Evolutionary conservation across 345 rosid species (phyloP).

Genomic region (Brassica cretica): DNA sequence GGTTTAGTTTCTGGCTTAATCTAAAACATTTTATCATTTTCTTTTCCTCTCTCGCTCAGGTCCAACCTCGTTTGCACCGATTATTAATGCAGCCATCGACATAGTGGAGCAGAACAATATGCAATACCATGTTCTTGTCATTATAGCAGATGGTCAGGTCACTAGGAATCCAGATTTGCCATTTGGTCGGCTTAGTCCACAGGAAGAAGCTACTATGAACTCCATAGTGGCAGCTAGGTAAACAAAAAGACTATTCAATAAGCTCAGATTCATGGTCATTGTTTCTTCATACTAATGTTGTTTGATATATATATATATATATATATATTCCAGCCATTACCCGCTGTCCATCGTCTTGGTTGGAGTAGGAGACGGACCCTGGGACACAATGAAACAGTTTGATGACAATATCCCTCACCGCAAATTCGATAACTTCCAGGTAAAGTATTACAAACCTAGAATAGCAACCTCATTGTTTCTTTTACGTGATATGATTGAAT

Average conservation of each 20-base stretch:
- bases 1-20: not conserved
- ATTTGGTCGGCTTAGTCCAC: slow-evolving; percentile 66
- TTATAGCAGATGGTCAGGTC: slow-evolving; percentile 97
- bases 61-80: slow-evolving; percentile 94
- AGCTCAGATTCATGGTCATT: slow-evolving; percentile 6
- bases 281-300: not conserved
- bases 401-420: slow-evolving; percentile 93
- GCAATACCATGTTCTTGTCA: slow-evolving; percentile 89
- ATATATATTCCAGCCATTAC: slow-evolving; percentile 50
- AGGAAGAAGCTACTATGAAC: slow-evolving; percentile 78
- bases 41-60: slow-evolving; percentile 44
- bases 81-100: slow-evolving; percentile 79
- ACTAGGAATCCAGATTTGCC: slow-evolving; percentile 65
- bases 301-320: not conserved
- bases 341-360: slow-evolving; percentile 88
- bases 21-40: slow-evolving; percentile 1
- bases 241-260: slow-evolving; percentile 6
- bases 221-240: slow-evolving; percentile 95
- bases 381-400: slow-evolving; percentile 88
- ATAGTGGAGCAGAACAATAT: slow-evolving; percentile 72
- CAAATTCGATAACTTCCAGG: slow-evolving; percentile 94
- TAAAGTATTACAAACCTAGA: slow-evolving; percentile 14
- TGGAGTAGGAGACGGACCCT: slow-evolving; percentile 98
- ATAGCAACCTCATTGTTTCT: not conserved
- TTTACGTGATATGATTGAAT: not conserved